Conservation (phyloP, 164 flowering plant species). For the Sedum album region DNA sequence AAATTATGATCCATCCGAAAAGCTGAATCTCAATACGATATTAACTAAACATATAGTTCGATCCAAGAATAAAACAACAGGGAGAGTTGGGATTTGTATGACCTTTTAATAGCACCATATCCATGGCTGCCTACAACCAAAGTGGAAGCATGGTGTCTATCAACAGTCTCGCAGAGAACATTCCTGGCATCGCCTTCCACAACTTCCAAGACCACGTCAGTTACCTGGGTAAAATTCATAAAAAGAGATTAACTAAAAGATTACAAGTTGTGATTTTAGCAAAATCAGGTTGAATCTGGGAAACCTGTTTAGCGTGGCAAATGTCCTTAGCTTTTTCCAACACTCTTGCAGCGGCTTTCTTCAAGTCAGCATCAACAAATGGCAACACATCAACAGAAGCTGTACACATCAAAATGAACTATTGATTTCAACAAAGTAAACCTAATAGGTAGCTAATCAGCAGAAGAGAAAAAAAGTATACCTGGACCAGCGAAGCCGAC, state of each 20-base stretch:
- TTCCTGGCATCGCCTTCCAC: slow-evolving; percentile 8
- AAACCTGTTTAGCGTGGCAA: slow-evolving; percentile 41
- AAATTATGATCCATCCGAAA: no score
- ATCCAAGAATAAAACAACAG: no score
- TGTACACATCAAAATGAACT: slow-evolving; percentile 7
- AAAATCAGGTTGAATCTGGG: neutral
- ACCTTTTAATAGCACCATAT: neutral
- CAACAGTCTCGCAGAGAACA: slow-evolving; percentile 9
- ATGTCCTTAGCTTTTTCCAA: slow-evolving; percentile 31
- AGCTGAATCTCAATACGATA: no score
- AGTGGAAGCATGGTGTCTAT: slow-evolving; percentile 5
- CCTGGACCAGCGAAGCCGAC: slow-evolving; percentile 58
- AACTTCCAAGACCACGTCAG: slow-evolving; percentile 1
- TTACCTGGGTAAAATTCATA: neutral
- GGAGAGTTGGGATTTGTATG: no score
- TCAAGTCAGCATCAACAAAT: slow-evolving; percentile 44
- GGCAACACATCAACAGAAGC: slow-evolving; percentile 36
- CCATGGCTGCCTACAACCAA: slow-evolving; percentile 7
- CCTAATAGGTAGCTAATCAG: neutral
- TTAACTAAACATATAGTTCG: no score
- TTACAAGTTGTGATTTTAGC: neutral
- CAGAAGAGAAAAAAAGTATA: slow-evolving; percentile 9
- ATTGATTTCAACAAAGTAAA: neutral
- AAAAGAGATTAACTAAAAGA: neutral
- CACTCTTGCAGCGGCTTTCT: slow-evolving; percentile 34